phyloP scores from a whole-genome alignment of 2,329 filamentous ascomycete genomes.

The Fusarium sp. region DNA sequence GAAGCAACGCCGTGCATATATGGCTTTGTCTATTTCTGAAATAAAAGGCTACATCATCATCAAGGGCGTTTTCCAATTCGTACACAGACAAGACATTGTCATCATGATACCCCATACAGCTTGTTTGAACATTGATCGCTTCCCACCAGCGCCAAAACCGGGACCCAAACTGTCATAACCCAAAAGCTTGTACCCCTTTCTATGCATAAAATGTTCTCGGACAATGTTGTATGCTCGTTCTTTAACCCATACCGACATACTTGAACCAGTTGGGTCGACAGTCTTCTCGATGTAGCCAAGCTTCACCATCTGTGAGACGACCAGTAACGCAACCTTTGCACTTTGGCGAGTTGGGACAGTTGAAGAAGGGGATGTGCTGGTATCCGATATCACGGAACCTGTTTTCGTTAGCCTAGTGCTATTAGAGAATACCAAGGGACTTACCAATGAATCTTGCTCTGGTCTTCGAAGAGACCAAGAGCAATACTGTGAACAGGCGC shows the following conservation, averaged over 20 bases:
- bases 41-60: conserved; percentile 22
- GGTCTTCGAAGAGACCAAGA: conserved; percentile 90
- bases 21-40: conserved; percentile 9
- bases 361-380: conserved; percentile 98
- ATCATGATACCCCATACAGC: conserved; percentile 22
- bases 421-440: conserved; percentile 46
- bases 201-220: conserved; percentile 21
- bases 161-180: conserved; percentile 12
- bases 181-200: conserved; percentile 16
- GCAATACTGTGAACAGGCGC: conserved; percentile 96
- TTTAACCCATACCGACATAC: conserved; percentile 82
- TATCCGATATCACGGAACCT: conserved; percentile 99
- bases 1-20: neutral
- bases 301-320: conserved; percentile 87
- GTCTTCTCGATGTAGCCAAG: conserved; percentile 88
- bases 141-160: conserved; percentile 38
- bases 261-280: conserved; percentile 98
- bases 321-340: conserved; percentile 89
- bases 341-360: conserved; percentile 96
- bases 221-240: conserved; percentile 15
- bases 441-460: conserved; percentile 91
- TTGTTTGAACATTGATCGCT: conserved; percentile 17
- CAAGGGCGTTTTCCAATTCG: conserved; percentile 24
- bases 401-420: conserved; percentile 1
- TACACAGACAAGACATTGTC: conserved; percentile 18